Evolutionary conservation across 768 basidiomycete genomes (phyloP).

Genomic region (Termitomyces sp.): DNA sequence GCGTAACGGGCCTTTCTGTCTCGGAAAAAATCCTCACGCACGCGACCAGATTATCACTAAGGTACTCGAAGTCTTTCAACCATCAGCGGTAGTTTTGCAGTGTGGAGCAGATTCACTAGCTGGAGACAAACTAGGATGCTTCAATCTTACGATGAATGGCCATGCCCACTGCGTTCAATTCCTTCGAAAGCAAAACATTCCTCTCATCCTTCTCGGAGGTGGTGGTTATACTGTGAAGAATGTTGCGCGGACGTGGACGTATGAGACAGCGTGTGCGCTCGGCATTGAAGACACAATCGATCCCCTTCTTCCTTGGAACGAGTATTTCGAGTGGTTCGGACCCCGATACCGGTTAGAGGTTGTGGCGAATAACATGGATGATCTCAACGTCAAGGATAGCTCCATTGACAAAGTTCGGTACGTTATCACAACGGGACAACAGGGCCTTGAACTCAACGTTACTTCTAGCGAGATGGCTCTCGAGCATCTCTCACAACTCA

Average conservation of each 20-base stretch:
- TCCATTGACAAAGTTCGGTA: conserved; percentile 80
- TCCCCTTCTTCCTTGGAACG: conserved; percentile 77
- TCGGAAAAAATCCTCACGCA: neutral
- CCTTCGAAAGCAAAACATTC: conserved; percentile 77
- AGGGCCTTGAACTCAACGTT: neutral
- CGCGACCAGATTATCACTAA: conserved; percentile 65
- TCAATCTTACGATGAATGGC: conserved; percentile 94
- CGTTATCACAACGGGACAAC: conserved; percentile 18
- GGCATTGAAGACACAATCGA: conserved; percentile 80
- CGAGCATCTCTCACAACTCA: conserved; percentile 38
- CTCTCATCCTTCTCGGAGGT: conserved; percentile 89
- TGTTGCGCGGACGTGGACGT: conserved; percentile 92
- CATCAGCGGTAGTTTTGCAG: conserved; percentile 86
- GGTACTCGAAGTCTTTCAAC: conserved; percentile 85
- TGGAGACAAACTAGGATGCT: conserved; percentile 93
- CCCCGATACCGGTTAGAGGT: conserved; percentile 94
- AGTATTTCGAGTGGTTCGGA: conserved; percentile 97
- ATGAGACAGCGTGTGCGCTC: conserved; percentile 94
- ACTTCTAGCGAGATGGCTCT: conserved; percentile 31
- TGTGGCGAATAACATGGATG: conserved; percentile 89
- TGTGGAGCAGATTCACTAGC: conserved; percentile 96
- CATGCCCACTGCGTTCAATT: conserved; percentile 93
- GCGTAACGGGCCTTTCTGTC: conserved; percentile 28
- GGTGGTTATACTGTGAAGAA: conserved; percentile 98
- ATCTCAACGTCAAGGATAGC: conserved; percentile 78